These are phyloP conservation scores for Phaeoacremonium minimum DNA, from an alignment of 2,329 filamentous ascomycete genomes.

Conservation along the genomic window DNA sequence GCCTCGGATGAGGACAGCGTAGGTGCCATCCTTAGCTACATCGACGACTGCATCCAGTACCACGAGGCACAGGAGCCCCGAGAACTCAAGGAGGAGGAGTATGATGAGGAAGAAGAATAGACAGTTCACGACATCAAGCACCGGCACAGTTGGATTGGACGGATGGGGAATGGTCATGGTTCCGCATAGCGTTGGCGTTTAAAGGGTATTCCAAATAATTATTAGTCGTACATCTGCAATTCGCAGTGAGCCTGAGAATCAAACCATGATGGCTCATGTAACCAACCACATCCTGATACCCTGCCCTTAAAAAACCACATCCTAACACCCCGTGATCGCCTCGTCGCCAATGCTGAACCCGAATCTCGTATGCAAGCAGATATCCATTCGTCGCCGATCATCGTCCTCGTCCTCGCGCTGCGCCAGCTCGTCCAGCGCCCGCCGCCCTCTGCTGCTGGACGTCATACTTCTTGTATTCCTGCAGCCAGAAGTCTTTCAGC, in stretches of 20 bases:
- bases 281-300: background rate
- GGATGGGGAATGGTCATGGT: background rate
- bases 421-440: constrained; percentile 8
- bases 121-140: constrained; percentile 12
- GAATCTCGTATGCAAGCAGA: no score
- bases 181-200: constrained; percentile 41
- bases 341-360: no score
- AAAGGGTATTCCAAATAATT: constrained; percentile 11
- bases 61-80: constrained; percentile 90
- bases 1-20: constrained; percentile 88
- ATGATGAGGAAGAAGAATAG: constrained; percentile 36
- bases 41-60: constrained; percentile 90
- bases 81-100: constrained; percentile 67
- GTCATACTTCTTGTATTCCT: constrained; percentile 55
- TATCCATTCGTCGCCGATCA: no score
- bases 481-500: constrained; percentile 49
- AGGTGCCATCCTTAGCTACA: constrained; percentile 61
- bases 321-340: background rate
- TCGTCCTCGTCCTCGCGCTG: constrained; percentile 2
- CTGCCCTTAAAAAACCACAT: background rate
- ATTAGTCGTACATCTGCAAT: constrained; percentile 4
- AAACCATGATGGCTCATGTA: background rate
- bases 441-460: constrained; percentile 33
- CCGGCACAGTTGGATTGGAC: background rate
- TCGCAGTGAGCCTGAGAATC: constrained; percentile 1